phyloP scores from a whole-genome alignment of 768 basidiomycete species.

The Leccinum boreale region DNA sequence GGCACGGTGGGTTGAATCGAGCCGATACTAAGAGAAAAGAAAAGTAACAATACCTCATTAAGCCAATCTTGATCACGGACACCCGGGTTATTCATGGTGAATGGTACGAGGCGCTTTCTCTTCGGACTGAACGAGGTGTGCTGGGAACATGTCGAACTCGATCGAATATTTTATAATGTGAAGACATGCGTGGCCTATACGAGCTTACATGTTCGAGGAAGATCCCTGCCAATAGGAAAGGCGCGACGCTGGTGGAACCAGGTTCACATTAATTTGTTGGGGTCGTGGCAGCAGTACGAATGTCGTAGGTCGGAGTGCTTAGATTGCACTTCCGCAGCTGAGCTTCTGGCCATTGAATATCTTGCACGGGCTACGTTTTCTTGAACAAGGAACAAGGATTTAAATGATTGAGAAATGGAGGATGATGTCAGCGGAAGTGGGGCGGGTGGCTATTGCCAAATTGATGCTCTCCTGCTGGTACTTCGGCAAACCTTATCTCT shows the following conservation, averaged over 20 bases:
- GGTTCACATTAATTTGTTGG: background rate
- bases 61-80: background rate
- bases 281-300: background rate
- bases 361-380: too few species aligned
- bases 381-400: too few species aligned
- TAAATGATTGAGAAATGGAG: too few species aligned
- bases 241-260: background rate
- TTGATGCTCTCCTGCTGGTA: too few species aligned
- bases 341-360: too few species aligned
- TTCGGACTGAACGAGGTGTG: background rate
- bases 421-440: too few species aligned
- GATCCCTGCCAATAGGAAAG: background rate
- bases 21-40: background rate
- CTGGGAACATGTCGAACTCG: background rate
- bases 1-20: background rate
- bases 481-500: too few species aligned
- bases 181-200: background rate
- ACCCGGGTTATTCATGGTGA: background rate
- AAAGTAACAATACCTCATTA: background rate
- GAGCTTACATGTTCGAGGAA: background rate
- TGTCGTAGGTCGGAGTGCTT: background rate
- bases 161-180: conserved; percentile 7
- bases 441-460: too few species aligned
- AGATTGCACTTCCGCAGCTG: too few species aligned
- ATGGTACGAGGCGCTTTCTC: background rate